Evolutionary conservation across 2,329 filamentous ascomycete species (phyloP), one percentile per base, ranked within the genome.

Genomic region (Xylaria arbuscula): DNA sequence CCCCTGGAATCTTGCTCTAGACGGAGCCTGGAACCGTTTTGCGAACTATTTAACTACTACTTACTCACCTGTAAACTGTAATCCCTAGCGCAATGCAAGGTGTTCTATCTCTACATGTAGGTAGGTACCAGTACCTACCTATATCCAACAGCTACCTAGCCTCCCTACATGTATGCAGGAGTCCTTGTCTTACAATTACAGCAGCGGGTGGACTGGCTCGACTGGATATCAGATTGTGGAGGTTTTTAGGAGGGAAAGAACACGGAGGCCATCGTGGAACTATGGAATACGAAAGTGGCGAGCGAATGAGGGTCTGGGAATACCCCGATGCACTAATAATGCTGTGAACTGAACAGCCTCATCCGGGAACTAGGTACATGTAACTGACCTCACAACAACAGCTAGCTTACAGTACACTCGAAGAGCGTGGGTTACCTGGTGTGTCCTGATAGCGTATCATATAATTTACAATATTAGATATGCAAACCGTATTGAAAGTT

Each of bases 71-170:
- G 32, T 54, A 32, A 32, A 53, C 11, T 17, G 36, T 17, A 56
- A 57, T 45, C 6, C 36, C 54, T 57, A 57, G 54, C 54, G 54
- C 38, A 42, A 57, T 57, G 54, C 54, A 57, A 28, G 54, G 13
- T 42, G 54, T 57, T n/a, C n/a, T n/a, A n/a, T 42, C 13, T 57
- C 54, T 42, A 45, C n/a, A n/a, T n/a, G n/a, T n/a, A n/a, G n/a
- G n/a, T n/a, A n/a, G n/a, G n/a, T n/a, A n/a, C n/a, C n/a, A 36
- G 38, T 57, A 32, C 54, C 2, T 55, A 19, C 53, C 2, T 24
- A 38, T 36, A 5, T 28, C 15, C 10, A 36, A 55, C 10, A 7
- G 24, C n/a, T n/a, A n/a, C n/a, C 48, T 11, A 38, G 51, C 51
- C 22, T 24, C 10, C 34, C 6, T 13, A n/a, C n/a, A n/a, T n/a